These are phyloP conservation scores for Pleochaeta shiraiana DNA, from an alignment of 2,329 filamentous ascomycete species.

Conservation along the genomic window DNA sequence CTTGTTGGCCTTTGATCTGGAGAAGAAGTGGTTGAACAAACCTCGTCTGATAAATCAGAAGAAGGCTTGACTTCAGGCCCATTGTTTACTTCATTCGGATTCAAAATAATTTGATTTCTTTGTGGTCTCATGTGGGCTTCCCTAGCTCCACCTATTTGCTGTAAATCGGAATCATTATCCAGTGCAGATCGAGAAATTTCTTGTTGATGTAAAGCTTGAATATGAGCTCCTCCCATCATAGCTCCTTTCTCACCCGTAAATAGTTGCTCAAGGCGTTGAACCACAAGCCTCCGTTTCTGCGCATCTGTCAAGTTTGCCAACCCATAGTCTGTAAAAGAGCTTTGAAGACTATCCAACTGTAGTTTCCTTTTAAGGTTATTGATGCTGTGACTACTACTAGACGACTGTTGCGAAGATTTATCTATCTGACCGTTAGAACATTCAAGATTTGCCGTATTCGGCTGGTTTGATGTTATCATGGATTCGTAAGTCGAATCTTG, in stretches of 20 bases:
- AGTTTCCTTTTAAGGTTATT: background rate
- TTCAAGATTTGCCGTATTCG: background rate
- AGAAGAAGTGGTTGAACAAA: constrained; percentile 13
- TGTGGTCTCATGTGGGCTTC: constrained; percentile 21
- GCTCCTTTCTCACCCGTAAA: constrained; percentile 48
- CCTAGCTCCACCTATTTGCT: constrained; percentile 15
- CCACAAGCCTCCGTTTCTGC: constrained; percentile 55
- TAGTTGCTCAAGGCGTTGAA: constrained; percentile 54
- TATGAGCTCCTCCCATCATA: constrained; percentile 8
- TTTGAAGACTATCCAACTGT: constrained; percentile 21
- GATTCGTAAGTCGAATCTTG: background rate
- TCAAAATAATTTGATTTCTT: background rate
- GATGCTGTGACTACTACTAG: background rate
- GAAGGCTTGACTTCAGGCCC: background rate
- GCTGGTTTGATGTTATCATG: background rate
- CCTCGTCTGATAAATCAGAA: constrained; percentile 7
- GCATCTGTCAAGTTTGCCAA: constrained; percentile 39
- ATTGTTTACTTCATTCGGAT: background rate
- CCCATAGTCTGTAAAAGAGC: constrained; percentile 37
- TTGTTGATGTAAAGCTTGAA: constrained; percentile 19
- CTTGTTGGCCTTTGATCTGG: constrained; percentile 58
- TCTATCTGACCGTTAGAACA: background rate
- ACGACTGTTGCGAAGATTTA: background rate
- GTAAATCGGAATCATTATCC: background rate
- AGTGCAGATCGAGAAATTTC: constrained; percentile 25